phyloP scores from a whole-genome alignment of 208 protist genomes.

The Leishmania tarentolae region DNA sequence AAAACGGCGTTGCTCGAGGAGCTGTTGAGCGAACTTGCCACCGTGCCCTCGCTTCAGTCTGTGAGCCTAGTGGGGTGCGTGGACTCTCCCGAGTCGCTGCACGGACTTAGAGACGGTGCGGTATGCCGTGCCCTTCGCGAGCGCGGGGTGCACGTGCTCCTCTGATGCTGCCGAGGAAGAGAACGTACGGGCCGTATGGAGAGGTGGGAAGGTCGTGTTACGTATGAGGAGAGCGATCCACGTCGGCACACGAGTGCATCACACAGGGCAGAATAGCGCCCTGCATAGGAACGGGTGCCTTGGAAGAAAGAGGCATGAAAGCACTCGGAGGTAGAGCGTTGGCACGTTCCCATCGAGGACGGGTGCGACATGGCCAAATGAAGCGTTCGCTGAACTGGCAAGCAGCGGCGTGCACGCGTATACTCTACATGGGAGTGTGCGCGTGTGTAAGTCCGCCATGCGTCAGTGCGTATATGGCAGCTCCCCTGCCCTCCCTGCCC shows the following conservation, averaged over 20 bases:
- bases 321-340: not conserved
- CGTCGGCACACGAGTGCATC: not conserved
- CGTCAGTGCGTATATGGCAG: not conserved
- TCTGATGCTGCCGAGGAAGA: not conserved
- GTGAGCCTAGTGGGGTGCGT: slow-evolving; percentile 24
- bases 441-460: not conserved
- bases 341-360: not conserved
- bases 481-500: not conserved
- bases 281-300: not conserved
- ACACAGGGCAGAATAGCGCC: not conserved
- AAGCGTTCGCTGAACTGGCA: not conserved
- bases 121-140: slow-evolving; percentile 18
- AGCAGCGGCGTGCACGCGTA: slow-evolving; percentile 4
- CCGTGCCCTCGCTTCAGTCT: slow-evolving; percentile 12
- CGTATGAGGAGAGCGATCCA: not conserved
- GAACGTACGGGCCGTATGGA: not conserved
- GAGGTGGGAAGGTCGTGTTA: not conserved
- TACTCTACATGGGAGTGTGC: not conserved
- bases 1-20: slow-evolving; percentile 7
- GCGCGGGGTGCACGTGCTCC: slow-evolving; percentile 24
- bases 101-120: not conserved
- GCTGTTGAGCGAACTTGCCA: slow-evolving; percentile 13
- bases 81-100: not conserved
- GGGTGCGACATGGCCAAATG: not conserved
- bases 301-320: not conserved